phyloP scores from a whole-genome alignment of 2,329 filamentous ascomycete genomes.

The Xylogone sp. region DNA sequence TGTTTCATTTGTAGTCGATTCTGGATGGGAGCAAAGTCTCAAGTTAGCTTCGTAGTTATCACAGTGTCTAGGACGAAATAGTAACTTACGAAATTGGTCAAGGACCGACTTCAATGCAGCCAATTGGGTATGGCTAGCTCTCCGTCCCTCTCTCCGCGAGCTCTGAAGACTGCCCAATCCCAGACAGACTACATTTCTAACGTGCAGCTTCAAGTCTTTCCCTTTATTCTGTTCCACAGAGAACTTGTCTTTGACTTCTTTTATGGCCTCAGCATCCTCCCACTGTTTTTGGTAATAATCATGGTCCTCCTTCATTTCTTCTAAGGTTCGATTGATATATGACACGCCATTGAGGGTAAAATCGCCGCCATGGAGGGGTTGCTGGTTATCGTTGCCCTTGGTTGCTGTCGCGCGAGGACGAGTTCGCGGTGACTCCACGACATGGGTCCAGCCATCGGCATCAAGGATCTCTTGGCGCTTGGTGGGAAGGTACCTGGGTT shows the following conservation, averaged over 20 bases:
- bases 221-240: background rate
- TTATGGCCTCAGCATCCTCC: conserved; percentile 18
- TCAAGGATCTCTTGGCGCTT: conserved; percentile 26
- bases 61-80: background rate
- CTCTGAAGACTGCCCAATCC: conserved; percentile 28
- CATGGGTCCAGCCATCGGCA: conserved; percentile 29
- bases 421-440: conserved; percentile 20
- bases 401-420: conserved; percentile 1
- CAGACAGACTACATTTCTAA: conserved; percentile 23
- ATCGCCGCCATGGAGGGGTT: conserved; percentile 19
- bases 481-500: conserved; percentile 17
- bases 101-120: conserved; percentile 24
- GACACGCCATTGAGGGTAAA: conserved; percentile 20
- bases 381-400: conserved; percentile 5
- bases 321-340: conserved; percentile 24
- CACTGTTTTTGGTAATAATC: conserved; percentile 21
- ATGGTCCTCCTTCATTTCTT: conserved; percentile 23
- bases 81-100: conserved; percentile 12
- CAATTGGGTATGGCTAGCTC: conserved; percentile 24
- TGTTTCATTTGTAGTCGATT: background rate
- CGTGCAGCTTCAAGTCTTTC: conserved; percentile 6
- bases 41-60: no score
- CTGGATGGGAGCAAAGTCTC: background rate
- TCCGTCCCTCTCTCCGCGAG: conserved; percentile 23
- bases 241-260: conserved; percentile 8